phyloP scores from a whole-genome alignment of 148 eudicot genomes.

The Talinum fruticosum region DNA sequence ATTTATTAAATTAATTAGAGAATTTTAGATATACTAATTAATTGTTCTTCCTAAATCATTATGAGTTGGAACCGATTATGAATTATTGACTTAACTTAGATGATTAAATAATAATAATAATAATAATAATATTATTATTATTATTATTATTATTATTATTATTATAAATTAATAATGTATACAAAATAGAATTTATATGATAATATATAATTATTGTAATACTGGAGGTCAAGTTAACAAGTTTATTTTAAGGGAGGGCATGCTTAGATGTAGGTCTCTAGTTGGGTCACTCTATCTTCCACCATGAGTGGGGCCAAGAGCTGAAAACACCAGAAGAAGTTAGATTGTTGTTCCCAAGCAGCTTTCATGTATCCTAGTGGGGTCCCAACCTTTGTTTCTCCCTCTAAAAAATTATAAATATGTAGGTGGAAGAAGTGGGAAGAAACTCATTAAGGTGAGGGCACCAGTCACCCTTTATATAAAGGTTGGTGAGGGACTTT shows the following conservation, averaged over 20 bases:
- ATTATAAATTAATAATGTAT: no score
- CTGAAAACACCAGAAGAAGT: constrained; percentile 39
- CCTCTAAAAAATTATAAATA: constrained; percentile 20
- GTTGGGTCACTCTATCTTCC: constrained; percentile 38
- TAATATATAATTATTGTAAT: no score
- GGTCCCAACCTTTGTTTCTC: constrained; percentile 29
- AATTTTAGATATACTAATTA: no score
- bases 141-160: no score
- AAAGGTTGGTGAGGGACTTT: constrained; percentile 28
- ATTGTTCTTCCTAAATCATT: no score
- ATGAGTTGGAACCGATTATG: no score
- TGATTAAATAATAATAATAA: no score
- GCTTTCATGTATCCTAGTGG: constrained; percentile 57
- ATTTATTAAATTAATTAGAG: no score
- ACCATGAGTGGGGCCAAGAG: constrained; percentile 30
- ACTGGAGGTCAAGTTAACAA: background rate
- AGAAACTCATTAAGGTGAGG: constrained; percentile 14
- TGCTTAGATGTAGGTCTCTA: constrained; percentile 43
- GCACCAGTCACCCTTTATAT: constrained; percentile 21
- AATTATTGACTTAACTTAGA: no score
- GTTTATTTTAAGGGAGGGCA: constrained; percentile 15
- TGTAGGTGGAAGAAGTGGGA: constrained; percentile 26
- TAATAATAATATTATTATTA: no score
- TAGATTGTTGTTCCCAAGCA: constrained; percentile 52
- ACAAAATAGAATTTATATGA: no score